Evolutionary conservation across 345 rosid species (phyloP).

Genomic region (Gossypioides kirkii): DNA sequence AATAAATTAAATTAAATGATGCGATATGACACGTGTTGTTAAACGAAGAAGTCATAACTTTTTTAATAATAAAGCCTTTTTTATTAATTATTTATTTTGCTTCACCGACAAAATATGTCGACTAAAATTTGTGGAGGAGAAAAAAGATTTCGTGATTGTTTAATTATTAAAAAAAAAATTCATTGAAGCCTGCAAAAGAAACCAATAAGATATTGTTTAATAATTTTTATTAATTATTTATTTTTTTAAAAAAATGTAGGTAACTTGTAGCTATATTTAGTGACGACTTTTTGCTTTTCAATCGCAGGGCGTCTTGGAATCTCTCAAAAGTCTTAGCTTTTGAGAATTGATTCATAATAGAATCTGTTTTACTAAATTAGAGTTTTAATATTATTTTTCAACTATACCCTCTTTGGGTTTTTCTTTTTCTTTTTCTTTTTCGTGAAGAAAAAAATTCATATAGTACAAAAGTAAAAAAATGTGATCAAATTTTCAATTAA

Average conservation of each 20-base stretch:
- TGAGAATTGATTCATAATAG: not conserved
- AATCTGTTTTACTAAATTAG: not conserved
- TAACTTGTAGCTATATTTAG: not conserved
- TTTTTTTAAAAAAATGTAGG: not conserved
- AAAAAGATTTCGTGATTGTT: not conserved
- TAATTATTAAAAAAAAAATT: not conserved
- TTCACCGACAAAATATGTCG: constrained; percentile 10
- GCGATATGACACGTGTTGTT: not conserved
- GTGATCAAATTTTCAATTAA: not conserved
- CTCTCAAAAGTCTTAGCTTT: not conserved
- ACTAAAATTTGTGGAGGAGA: not conserved
- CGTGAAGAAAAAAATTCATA: not conserved
- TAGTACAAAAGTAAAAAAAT: not conserved
- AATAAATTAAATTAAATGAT: not conserved
- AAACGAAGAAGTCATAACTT: not conserved
- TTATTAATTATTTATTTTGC: not conserved
- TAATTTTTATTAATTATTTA: not conserved
- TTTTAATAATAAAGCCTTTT: not conserved
- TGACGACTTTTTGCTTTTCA: not conserved
- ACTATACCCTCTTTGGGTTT: not conserved
- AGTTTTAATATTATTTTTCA: not conserved
- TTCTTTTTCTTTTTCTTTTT: too few species aligned
- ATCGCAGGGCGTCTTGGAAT: not conserved
- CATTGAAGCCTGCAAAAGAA: not conserved
- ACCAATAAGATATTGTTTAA: not conserved